Conservation (phyloP, 768 basidiomycete genomes). For the Cantharellus cinnabarinus region DNA sequence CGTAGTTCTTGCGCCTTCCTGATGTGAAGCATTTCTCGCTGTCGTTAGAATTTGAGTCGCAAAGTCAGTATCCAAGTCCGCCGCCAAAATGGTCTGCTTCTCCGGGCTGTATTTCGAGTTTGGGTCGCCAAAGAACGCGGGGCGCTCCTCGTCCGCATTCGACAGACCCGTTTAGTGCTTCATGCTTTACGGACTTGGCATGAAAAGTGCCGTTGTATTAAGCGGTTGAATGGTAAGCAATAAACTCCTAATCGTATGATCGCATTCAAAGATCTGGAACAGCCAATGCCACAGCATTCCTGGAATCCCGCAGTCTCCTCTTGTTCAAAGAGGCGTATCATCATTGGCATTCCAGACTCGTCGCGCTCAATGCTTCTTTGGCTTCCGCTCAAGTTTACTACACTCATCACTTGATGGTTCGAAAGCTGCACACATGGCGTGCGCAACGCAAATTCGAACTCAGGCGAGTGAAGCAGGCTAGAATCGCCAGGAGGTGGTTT, state of each 20-base stretch:
- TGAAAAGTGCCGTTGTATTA: constrained; percentile 20
- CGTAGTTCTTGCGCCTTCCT: not conserved
- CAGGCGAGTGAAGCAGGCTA: constrained; percentile 33
- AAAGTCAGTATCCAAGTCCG: constrained; percentile 33
- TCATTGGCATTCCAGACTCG: constrained; percentile 4
- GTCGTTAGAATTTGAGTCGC: not conserved
- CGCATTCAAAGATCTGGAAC: not conserved
- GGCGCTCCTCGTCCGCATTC: constrained; percentile 33
- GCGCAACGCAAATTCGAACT: constrained; percentile 29
- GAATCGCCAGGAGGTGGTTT: constrained; percentile 32
- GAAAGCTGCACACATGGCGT: constrained; percentile 34
- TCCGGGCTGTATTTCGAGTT: constrained; percentile 37
- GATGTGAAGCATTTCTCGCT: not conserved
- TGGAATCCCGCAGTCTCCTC: not conserved
- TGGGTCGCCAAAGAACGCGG: constrained; percentile 54
- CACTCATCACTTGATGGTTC: constrained; percentile 21
- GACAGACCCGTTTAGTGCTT: constrained; percentile 25
- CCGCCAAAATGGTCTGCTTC: constrained; percentile 35
- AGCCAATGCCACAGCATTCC: not conserved
- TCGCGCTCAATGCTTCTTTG: constrained; percentile 26
- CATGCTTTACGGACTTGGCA: constrained; percentile 32
- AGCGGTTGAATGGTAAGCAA: constrained; percentile 28
- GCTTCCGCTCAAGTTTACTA: constrained; percentile 32
- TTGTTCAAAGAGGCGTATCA: not conserved
- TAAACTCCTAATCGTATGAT: not conserved